A percentile compares a stretch with the other conserved stretches of the same genome.
phyloP scores from a whole-genome alignment of 768 basidiomycete species.

The Mrakia frigida region DNA sequence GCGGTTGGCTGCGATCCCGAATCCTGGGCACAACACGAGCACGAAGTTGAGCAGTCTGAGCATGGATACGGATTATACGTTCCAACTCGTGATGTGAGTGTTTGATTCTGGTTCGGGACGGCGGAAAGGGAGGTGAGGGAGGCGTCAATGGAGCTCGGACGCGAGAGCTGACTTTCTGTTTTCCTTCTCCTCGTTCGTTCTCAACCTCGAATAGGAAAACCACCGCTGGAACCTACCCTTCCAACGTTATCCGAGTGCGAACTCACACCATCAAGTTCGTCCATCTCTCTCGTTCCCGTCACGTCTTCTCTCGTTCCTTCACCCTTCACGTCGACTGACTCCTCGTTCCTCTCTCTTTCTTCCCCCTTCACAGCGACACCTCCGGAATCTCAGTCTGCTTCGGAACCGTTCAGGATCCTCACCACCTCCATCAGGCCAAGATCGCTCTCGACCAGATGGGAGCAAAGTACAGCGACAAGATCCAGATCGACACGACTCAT shows the following conservation, averaged over 20 bases:
- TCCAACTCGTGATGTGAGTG: conserved; percentile 80
- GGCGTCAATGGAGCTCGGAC: not conserved
- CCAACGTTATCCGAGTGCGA: conserved; percentile 70
- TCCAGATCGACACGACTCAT: conserved; percentile 97
- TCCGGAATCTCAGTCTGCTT: conserved; percentile 94
- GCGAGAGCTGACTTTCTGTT: not conserved
- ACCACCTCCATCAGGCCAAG: conserved; percentile 74
- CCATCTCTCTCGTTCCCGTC: not conserved
- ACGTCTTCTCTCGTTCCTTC: not conserved
- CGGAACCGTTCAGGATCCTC: conserved; percentile 71
- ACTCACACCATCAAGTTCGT: conserved; percentile 75
- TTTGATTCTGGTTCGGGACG: not conserved
- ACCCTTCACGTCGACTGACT: not conserved
- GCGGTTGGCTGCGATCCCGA: conserved; percentile 78
- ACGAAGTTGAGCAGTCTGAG: conserved; percentile 49
- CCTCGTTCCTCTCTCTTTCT: conserved; percentile 29
- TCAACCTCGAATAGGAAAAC: conserved; percentile 49
- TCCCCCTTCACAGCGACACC: conserved; percentile 58
- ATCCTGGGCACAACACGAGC: conserved; percentile 74
- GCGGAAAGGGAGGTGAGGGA: not conserved
- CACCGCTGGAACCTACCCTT: conserved; percentile 82
- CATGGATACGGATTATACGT: conserved; percentile 67
- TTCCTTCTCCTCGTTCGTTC: not conserved
- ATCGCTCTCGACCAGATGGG: conserved; percentile 75
- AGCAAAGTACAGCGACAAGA: conserved; percentile 83